Evolutionary conservation across 768 basidiomycete species (phyloP).

Genomic region (Tulasnella sp.): DNA sequence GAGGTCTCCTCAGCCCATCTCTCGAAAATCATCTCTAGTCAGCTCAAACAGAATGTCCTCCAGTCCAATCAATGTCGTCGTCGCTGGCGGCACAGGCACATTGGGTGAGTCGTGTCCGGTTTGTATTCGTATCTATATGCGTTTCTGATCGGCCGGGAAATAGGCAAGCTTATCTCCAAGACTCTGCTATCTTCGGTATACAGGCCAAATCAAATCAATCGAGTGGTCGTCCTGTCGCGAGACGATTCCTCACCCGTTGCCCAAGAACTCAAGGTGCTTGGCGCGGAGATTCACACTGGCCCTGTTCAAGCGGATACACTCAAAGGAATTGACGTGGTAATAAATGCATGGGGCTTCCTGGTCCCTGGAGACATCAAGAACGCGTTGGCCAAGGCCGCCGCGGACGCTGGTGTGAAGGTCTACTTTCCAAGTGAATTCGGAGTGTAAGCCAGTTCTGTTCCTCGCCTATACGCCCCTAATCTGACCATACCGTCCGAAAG

Average conservation of each 20-base stretch:
- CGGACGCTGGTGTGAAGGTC: constrained; percentile 32
- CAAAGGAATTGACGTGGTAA: constrained; percentile 2
- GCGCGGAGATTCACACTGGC: background rate
- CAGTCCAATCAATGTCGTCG: background rate
- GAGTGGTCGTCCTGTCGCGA: constrained; percentile 3
- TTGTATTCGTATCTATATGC: background rate
- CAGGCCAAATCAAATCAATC: background rate
- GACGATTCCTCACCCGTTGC: background rate
- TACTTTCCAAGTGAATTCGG: constrained; percentile 25
- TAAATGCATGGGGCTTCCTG: constrained; percentile 10
- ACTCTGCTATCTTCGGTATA: background rate
- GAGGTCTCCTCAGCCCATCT: background rate
- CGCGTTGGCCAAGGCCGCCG: constrained; percentile 31
- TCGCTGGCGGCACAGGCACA: constrained; percentile 1
- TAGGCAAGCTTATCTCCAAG: constrained; percentile 2
- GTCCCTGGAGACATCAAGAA: constrained; percentile 5
- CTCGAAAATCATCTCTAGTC: background rate
- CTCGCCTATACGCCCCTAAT: background rate
- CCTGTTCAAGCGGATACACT: background rate
- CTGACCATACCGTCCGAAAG: background rate
- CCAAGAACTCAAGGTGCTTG: constrained; percentile 7
- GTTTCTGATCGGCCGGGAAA: too few relatives aligned
- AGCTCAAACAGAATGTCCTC: background rate
- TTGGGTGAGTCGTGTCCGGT: background rate
- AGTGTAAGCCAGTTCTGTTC: background rate